These are phyloP conservation scores for Capsicum chinense DNA, from an alignment of 257 asterid species.

Conservation along the genomic window DNA sequence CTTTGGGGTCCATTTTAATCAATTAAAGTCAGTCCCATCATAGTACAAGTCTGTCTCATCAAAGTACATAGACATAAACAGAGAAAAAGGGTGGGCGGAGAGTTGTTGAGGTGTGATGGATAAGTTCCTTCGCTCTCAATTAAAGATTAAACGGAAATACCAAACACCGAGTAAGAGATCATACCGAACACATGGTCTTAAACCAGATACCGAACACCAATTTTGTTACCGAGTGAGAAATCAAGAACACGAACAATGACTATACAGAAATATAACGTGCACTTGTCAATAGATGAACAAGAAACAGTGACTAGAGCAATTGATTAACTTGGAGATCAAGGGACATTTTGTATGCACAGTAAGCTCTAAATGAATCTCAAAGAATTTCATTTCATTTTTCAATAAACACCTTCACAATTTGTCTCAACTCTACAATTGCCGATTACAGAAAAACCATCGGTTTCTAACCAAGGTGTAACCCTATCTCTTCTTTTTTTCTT, in stretches of 20 bases:
- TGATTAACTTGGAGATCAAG: constrained; percentile 35
- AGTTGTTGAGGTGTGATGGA: neutral
- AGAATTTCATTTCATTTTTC: constrained; percentile 48
- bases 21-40: neutral
- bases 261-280: neutral
- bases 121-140: neutral
- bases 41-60: neutral
- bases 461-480: constrained; percentile 45
- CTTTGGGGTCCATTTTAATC: constrained; percentile 13
- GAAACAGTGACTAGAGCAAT: neutral
- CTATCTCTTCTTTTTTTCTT: neutral
- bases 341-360: constrained; percentile 37
- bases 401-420: constrained; percentile 32
- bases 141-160: too few relatives aligned
- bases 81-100: neutral
- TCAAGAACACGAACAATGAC: neutral
- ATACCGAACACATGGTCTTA: neutral
- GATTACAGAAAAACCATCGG: constrained; percentile 62
- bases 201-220: neutral
- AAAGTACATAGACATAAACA: neutral
- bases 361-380: constrained; percentile 49
- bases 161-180: too few relatives aligned
- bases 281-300: neutral
- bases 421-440: constrained; percentile 73
- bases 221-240: neutral